Base-by-base conservation (phyloP, 139 green algal species). In the Chlorokybus atmophyticus region DNA sequence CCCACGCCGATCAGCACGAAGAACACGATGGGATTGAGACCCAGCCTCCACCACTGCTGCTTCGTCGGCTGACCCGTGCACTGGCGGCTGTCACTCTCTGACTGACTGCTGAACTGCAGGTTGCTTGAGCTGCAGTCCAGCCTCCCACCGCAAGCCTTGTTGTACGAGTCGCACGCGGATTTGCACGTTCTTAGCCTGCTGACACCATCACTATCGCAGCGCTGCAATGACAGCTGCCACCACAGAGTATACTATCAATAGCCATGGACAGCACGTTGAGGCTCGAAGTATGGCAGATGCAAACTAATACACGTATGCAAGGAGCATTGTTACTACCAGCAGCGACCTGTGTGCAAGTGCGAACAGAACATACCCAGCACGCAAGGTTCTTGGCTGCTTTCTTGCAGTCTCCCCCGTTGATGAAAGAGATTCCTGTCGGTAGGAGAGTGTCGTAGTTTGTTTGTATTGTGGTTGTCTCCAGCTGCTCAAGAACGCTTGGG, bases 201-300 rank as follows among this genome's bases (percentile, higher is more conserved):
- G 39, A 57, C 55, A 21, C 55, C 55, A 40, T 63, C 55, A 5
- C 14, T 23, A 31, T 63, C 55, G 48, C 55, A 63, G 17, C 24
- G 55, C 39, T 63, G 55, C 6, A 63, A 57, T 6, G 55, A 63
- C 10, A 63, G 50, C 55, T 63, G 55, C 4, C 17, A 5, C n/a
- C 8, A 10, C 38, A 14, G 38, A 10, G 38, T n/a, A n/a, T n/a
- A n/a, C n/a, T n/a, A n/a, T n/a, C n/a, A n/a, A n/a, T n/a, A n/a
- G n/a, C n/a, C n/a, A n/a, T n/a, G n/a, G n/a, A n/a, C n/a, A n/a
- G n/a, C n/a, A n/a, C n/a, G n/a, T n/a, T n/a, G n/a, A n/a, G n/a
- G n/a, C n/a, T n/a, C n/a, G n/a, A 44, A 44, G 35, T 44, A 44
- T 21, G 35, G 35, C 10, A 21, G 35, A 44, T 10, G 35, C 10